Percentiles rank a stretch among this genome's conserved stretches.
Evolutionary conservation across 163 green algal genomes (phyloP).

Genomic region (Scenedesmus sp.): DNA sequence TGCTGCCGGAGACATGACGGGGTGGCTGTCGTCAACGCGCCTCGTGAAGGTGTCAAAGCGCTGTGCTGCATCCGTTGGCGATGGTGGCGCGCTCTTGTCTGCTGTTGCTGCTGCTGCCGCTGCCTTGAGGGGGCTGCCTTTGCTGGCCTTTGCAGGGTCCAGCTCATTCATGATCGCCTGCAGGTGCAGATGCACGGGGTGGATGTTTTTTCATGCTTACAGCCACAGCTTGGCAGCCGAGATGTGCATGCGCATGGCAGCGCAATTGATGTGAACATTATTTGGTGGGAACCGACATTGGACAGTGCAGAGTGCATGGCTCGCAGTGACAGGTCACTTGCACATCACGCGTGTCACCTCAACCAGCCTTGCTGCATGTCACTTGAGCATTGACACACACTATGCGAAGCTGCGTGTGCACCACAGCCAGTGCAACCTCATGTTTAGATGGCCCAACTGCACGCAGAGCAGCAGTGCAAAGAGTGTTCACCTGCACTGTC

Average conservation of each 20-base stretch:
- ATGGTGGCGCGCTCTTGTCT: background rate
- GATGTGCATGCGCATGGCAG: background rate
- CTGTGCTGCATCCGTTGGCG: background rate
- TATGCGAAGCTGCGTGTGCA: background rate
- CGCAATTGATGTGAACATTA: background rate
- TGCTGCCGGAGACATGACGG: background rate
- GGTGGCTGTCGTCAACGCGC: background rate
- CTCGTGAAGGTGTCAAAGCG: background rate
- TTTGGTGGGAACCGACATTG: no score
- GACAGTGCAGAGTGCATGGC: no score
- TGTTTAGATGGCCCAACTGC: background rate
- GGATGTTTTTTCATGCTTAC: no score
- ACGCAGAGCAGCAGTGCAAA: background rate
- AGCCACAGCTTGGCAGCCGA: background rate
- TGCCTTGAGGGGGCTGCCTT: conserved; percentile 23
- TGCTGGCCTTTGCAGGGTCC: background rate
- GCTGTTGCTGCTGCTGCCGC: conserved; percentile 12
- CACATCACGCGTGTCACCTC: background rate
- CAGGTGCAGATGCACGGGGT: background rate
- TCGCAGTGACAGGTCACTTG: background rate
- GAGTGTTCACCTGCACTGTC: conserved; percentile 62
- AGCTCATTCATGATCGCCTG: conserved; percentile 37
- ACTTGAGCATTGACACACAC: background rate
- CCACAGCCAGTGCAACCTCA: background rate
- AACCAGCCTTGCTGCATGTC: background rate